A percentile compares a stretch with the other conserved stretches of the same genome.
phyloP scores from a whole-genome alignment of 2,329 filamentous ascomycete species.

The Cordyceps fumosorosea region DNA sequence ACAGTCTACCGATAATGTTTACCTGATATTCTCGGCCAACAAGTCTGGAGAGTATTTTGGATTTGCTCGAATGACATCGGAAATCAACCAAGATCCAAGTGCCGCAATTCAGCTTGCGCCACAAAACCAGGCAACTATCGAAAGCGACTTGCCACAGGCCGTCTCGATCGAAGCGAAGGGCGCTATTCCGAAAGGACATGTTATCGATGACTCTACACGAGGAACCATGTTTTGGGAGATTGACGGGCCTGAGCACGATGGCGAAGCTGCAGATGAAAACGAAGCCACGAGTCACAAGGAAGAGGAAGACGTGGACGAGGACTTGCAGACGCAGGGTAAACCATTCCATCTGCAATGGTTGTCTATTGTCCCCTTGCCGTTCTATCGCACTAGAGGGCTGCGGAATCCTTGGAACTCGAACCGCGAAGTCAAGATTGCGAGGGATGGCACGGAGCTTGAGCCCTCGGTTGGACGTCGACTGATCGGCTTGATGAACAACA shows the following conservation, averaged over 20 bases:
- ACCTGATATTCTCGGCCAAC: constrained; percentile 91
- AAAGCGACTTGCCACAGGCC: constrained; percentile 66
- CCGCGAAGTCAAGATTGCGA: constrained; percentile 89
- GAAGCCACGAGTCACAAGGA: constrained; percentile 31
- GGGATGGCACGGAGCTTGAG: constrained; percentile 90
- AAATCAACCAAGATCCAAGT: constrained; percentile 70
- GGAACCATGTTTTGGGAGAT: constrained; percentile 97
- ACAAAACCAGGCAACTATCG: constrained; percentile 51
- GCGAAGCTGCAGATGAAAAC: constrained; percentile 38
- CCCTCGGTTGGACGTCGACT: constrained; percentile 70
- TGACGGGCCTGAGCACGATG: constrained; percentile 50
- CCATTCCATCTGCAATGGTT: constrained; percentile 90
- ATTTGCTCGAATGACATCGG: constrained; percentile 83
- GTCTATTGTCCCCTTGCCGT: constrained; percentile 75
- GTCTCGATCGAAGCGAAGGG: constrained; percentile 75
- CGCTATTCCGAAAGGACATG: constrained; percentile 71
- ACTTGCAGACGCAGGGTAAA: constrained; percentile 72
- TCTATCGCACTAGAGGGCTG: constrained; percentile 79
- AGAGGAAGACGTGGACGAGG: constrained; percentile 37
- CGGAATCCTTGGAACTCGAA: constrained; percentile 95
- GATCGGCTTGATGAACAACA: constrained; percentile 68
- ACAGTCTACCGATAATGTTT: constrained; percentile 75
- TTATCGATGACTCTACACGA: constrained; percentile 88
- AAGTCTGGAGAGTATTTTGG: constrained; percentile 97
- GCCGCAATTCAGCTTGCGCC: constrained; percentile 64